phyloP scores from a whole-genome alignment of 169 alveolate genomes.

The Cryptosporidium meleagridis region DNA sequence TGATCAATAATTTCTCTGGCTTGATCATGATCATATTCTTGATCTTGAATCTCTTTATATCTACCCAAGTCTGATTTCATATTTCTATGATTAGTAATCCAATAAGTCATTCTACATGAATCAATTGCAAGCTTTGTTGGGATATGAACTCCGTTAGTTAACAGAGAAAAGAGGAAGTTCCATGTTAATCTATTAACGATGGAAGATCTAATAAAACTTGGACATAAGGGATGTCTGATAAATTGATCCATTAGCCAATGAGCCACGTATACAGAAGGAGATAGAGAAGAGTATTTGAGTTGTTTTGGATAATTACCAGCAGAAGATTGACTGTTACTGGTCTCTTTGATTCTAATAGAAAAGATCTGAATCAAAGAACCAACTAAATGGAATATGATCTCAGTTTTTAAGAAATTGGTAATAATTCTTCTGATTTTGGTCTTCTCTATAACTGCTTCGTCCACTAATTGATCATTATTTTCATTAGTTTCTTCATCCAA shows the following conservation, averaged over 20 bases:
- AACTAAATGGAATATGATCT: conserved; percentile 81
- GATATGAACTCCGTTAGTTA: conserved; percentile 85
- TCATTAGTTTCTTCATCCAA: neutral
- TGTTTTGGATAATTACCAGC: conserved; percentile 7
- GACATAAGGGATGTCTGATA: conserved; percentile 90
- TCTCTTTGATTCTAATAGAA: conserved; percentile 75
- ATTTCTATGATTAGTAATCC: conserved; percentile 72
- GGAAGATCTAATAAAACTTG: conserved; percentile 82
- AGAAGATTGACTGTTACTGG: neutral
- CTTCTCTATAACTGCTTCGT: neutral
- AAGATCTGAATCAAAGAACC: conserved; percentile 85
- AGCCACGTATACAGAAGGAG: conserved; percentile 86
- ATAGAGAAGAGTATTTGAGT: conserved; percentile 79
- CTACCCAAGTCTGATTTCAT: neutral
- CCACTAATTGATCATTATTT: neutral
- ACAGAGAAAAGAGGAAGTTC: conserved; percentile 83
- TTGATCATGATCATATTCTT: neutral
- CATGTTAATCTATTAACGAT: conserved; percentile 81
- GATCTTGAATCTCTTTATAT: neutral
- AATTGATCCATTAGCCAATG: conserved; percentile 90
- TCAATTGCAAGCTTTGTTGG: conserved; percentile 88
- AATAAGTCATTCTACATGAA: conserved; percentile 84
- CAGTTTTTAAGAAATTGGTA: conserved; percentile 79
- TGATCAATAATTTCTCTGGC: neutral
- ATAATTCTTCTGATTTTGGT: neutral